Conservation (phyloP, 2,329 filamentous ascomycete species). For the Phialemonium atrogriseum region DNA sequence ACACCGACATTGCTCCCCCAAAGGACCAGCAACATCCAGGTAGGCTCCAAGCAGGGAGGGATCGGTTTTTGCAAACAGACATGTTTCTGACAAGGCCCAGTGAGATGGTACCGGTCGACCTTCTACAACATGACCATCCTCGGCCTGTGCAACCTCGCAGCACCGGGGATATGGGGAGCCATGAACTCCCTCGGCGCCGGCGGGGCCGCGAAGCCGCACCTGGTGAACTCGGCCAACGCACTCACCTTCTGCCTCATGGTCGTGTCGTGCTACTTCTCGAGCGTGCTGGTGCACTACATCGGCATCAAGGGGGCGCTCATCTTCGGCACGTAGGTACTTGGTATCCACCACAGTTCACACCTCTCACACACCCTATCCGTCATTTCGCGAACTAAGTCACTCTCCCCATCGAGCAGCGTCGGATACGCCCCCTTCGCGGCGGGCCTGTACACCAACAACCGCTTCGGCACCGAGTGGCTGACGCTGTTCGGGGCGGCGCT, state of each 20-base stretch:
- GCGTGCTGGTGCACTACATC: constrained; percentile 54
- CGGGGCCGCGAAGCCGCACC: constrained; percentile 53
- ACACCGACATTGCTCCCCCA: constrained; percentile 4
- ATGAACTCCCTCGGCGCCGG: constrained; percentile 69
- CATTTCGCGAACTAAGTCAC: no score
- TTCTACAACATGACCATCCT: constrained; percentile 67
- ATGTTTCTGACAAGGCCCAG: background rate
- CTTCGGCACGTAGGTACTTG: constrained; percentile 53
- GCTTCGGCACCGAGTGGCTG: constrained; percentile 61
- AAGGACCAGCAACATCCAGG: constrained; percentile 9
- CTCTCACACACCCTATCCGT: no score
- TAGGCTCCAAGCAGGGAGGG: no score
- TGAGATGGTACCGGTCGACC: constrained; percentile 57
- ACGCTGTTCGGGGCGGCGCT: constrained; percentile 59
- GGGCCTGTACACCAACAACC: constrained; percentile 64
- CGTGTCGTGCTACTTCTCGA: constrained; percentile 58
- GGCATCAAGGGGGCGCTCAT: constrained; percentile 65
- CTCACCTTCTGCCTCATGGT: constrained; percentile 64
- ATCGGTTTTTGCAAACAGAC: no score
- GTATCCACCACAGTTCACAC: no score
- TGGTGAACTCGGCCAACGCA: constrained; percentile 64
- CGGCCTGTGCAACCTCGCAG: constrained; percentile 61
- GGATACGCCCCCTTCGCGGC: constrained; percentile 61
- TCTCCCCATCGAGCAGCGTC: background rate
- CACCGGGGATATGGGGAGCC: constrained; percentile 64